A percentile compares a stretch with the other conserved stretches of the same genome.
Conservation (phyloP, 352 stramenopile genomes). For the Globisporangium cylindrosporum region DNA sequence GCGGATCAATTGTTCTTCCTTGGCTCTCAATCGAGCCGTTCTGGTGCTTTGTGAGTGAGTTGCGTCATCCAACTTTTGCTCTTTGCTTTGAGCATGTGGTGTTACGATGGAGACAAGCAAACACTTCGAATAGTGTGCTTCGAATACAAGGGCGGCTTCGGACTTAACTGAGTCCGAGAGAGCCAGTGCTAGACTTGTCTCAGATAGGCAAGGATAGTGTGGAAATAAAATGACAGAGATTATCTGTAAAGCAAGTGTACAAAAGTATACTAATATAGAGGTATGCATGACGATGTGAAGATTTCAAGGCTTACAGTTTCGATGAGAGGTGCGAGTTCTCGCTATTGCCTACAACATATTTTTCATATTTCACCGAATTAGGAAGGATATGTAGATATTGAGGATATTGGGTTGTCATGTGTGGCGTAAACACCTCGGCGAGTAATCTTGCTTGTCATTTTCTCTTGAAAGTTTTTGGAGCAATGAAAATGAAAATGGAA, state of each 20-base stretch:
- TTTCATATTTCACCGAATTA: no score
- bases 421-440: background rate
- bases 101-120: background rate
- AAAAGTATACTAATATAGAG: no score
- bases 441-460: background rate
- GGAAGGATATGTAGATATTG: no score
- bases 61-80: conserved; percentile 4
- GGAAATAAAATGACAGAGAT: no score
- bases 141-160: background rate
- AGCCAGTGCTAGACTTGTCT: background rate
- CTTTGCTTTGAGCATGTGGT: background rate
- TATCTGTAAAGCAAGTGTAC: no score
- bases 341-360: no score
- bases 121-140: background rate
- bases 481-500: background rate
- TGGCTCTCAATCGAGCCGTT: background rate
- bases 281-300: no score
- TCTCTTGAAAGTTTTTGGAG: no score
- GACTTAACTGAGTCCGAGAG: background rate
- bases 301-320: no score
- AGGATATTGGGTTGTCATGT: no score
- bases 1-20: background rate
- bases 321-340: no score
- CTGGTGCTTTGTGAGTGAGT: conserved; percentile 5
- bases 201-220: no score